These are phyloP conservation scores for Nicotiana obtusifolia DNA, from an alignment of 257 asterid genomes.

Conservation along the genomic window DNA sequence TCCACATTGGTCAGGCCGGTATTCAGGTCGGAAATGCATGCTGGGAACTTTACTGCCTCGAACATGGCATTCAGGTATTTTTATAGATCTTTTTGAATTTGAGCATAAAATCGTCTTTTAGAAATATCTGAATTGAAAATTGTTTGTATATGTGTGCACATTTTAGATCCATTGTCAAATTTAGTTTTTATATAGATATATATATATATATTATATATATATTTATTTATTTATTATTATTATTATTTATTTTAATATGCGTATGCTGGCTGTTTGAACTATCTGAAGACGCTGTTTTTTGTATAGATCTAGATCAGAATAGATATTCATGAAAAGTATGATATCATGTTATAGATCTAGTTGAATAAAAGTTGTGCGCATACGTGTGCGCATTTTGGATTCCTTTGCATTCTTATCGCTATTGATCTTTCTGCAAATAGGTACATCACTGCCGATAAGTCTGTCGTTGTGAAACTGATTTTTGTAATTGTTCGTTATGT, in stretches of 20 bases:
- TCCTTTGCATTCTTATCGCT: neutral
- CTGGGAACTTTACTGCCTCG: conserved; percentile 31
- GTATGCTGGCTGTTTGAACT: neutral
- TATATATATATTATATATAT: too few species aligned
- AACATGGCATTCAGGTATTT: conserved; percentile 27
- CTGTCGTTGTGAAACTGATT: neutral
- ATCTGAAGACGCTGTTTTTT: neutral
- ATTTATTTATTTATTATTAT: too few species aligned
- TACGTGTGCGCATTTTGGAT: neutral
- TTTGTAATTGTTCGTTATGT: neutral
- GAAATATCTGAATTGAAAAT: neutral
- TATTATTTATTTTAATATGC: neutral
- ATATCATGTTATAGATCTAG: neutral
- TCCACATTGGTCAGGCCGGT: conserved; percentile 31
- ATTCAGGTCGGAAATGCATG: conserved; percentile 30
- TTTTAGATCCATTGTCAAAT: neutral
- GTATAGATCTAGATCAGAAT: neutral
- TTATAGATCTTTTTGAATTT: neutral
- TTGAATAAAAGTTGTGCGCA: neutral
- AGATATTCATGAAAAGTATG: neutral
- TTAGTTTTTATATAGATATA: neutral
- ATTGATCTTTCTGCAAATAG: neutral
- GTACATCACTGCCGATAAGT: neutral
- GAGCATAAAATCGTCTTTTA: too few species aligned
- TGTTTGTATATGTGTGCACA: neutral